Conservation (phyloP, 2,329 filamentous ascomycete species). For the Diaporthe capsici region DNA sequence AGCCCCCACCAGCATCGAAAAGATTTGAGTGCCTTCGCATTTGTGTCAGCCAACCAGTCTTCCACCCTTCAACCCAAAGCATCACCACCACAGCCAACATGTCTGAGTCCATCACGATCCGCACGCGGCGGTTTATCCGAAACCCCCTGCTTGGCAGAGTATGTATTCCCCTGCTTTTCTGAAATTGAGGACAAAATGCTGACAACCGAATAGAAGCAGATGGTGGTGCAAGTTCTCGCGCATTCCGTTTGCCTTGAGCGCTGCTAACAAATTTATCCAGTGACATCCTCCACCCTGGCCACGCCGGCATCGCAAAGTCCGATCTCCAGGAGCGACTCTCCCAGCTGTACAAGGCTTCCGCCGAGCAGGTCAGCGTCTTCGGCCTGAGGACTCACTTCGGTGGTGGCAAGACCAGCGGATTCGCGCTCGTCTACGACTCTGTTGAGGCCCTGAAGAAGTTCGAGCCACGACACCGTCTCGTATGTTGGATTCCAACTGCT, state of each 20-base stretch:
- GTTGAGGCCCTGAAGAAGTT: conserved; percentile 99
- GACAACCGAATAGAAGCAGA: conserved; percentile 25
- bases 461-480: conserved; percentile 96
- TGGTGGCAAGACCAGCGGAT: conserved; percentile 99
- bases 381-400: conserved; percentile 98
- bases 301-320: conserved; percentile 98
- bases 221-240: conserved; percentile 30
- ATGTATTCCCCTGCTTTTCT: neutral
- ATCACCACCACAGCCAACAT: conserved; percentile 63
- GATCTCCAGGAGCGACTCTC: conserved; percentile 96
- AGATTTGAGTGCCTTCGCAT: conserved; percentile 32
- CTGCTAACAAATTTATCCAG: conserved; percentile 62
- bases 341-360: conserved; percentile 97
- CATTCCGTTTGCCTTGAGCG: conserved; percentile 5
- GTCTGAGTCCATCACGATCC: conserved; percentile 89
- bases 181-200: neutral
- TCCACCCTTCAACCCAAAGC: conserved; percentile 22
- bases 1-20: conserved; percentile 31
- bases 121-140: conserved; percentile 99
- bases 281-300: conserved; percentile 99
- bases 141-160: conserved; percentile 89
- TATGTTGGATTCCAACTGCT: neutral
- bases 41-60: conserved; percentile 8
- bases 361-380: conserved; percentile 98
- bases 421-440: conserved; percentile 98